Evolutionary conservation across 208 protist genomes (phyloP).

Genomic region (Leishmania aethiopica): DNA sequence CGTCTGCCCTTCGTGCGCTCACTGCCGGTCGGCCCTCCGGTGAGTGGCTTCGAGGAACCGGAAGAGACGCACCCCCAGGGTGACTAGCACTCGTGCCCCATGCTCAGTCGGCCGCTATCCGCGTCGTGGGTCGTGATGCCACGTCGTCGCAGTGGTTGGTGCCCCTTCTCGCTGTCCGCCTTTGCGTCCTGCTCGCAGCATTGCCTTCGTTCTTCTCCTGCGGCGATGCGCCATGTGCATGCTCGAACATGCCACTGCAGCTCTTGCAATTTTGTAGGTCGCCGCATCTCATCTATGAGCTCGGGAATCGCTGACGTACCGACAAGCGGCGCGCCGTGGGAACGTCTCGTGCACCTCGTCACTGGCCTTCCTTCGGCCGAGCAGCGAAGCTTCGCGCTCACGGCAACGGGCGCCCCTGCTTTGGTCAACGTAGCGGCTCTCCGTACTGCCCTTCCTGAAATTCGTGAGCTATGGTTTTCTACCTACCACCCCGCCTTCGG

Average conservation of each 20-base stretch:
- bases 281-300: not conserved
- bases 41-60: not conserved
- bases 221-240: not conserved
- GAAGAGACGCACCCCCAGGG: not conserved
- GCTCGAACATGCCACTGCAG: not conserved
- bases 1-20: not conserved
- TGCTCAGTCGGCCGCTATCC: not conserved
- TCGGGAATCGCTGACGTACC: not conserved
- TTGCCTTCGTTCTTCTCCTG: not conserved
- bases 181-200: not conserved
- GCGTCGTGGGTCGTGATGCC: not conserved
- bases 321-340: not conserved
- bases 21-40: not conserved
- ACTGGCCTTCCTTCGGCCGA: not conserved
- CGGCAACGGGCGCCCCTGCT: not conserved
- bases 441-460: not conserved
- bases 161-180: not conserved
- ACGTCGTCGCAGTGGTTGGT: not conserved
- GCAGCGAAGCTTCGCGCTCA: not conserved
- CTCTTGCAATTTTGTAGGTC: not conserved
- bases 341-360: conserved; percentile 3
- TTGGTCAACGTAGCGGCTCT: not conserved
- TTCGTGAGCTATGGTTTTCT: conserved; percentile 5
- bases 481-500: conserved; percentile 12
- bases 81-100: not conserved